Evolutionary conservation across 2,329 filamentous ascomycete genomes (phyloP), one percentile per base, ranked within the genome.

Genomic region (Aplosporella prunicola): DNA sequence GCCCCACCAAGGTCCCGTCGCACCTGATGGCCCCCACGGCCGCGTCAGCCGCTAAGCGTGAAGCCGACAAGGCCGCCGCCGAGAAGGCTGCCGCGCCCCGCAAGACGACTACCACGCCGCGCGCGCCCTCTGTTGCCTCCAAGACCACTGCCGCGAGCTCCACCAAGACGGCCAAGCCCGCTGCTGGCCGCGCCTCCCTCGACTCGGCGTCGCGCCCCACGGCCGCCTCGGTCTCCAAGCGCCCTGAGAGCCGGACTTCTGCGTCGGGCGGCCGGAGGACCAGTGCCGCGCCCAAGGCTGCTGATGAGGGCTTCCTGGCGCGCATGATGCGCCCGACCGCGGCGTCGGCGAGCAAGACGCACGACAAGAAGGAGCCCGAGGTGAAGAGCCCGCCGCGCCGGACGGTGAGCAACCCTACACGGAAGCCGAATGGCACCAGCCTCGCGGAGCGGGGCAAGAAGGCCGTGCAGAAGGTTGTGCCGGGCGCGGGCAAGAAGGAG

Each of bases 311-410:
- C 10, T 88, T 88, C 59, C 62, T 88, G 17, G 81, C 80, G n/a
- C 74, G 82, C 35, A 86, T 88, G 82, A 87, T 80, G 76, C 69
- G 82, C 26, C 82, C 82, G 2, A 88, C 82, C 0, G 73, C 80
- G 29, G 67, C 74, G 30, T 84, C 78, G 5, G 71, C 78, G 7
- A 78, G 69, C 45, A 86, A 84, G 61, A 71, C 72, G 0, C 64
- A 73, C 3, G 80, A 83, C 5, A 85, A 82, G 60, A 55, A 55
- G 5, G 34, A 36, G 18, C n/a, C n/a, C n/a, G 56, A 58, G 10
- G 52, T 53, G 14, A 55, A 57, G 53, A 57, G 57, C 42, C 58
- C 62, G 20, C 58, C 61, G 9, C 51, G 49, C 18, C 51, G 53
- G 26, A 35, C 45, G 9, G 36, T 41, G 3, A 42, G 46, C 10